Conservation (phyloP, 2,329 filamentous ascomycete genomes). For the Xylaria sp. region DNA sequence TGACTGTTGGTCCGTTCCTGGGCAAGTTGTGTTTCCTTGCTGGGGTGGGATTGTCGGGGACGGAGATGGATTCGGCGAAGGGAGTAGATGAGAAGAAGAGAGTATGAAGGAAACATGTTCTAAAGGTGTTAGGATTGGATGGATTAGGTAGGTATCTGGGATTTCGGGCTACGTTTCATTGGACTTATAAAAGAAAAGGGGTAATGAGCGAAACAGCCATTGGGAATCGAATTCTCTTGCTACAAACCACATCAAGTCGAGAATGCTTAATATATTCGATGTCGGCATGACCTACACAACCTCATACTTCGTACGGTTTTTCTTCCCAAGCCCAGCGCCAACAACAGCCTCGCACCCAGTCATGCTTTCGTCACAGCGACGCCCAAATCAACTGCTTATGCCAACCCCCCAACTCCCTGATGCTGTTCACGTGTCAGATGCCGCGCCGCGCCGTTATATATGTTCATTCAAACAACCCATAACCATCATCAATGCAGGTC, state of each 20-base stretch:
- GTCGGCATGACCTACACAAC: background rate
- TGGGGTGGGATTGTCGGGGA: slow-evolving; percentile 15
- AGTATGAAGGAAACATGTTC: too few relatives aligned
- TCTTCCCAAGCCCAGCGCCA: too few relatives aligned
- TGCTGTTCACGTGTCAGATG: slow-evolving; percentile 5
- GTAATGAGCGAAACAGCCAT: too few relatives aligned
- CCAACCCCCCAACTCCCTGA: slow-evolving; percentile 11
- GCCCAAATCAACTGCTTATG: background rate
- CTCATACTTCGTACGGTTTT: too few relatives aligned
- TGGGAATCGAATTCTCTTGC: background rate
- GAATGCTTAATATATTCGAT: background rate
- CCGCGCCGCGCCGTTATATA: slow-evolving; percentile 4
- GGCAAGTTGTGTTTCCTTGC: slow-evolving; percentile 22
- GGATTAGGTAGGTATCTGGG: too few relatives aligned
- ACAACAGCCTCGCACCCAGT: slow-evolving; percentile 8
- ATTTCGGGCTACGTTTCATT: too few relatives aligned
- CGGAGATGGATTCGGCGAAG: background rate
- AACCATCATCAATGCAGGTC: slow-evolving; percentile 1
- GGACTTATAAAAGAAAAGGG: too few relatives aligned
- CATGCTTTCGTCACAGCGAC: slow-evolving; percentile 12
- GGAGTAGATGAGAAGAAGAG: slow-evolving; percentile 8
- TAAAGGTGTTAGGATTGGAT: background rate
- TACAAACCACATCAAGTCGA: background rate
- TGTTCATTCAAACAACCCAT: background rate
- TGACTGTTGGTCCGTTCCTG: slow-evolving; percentile 19